Conservation (phyloP, 2,329 filamentous ascomycete species). For the Thelonectria blattea region DNA sequence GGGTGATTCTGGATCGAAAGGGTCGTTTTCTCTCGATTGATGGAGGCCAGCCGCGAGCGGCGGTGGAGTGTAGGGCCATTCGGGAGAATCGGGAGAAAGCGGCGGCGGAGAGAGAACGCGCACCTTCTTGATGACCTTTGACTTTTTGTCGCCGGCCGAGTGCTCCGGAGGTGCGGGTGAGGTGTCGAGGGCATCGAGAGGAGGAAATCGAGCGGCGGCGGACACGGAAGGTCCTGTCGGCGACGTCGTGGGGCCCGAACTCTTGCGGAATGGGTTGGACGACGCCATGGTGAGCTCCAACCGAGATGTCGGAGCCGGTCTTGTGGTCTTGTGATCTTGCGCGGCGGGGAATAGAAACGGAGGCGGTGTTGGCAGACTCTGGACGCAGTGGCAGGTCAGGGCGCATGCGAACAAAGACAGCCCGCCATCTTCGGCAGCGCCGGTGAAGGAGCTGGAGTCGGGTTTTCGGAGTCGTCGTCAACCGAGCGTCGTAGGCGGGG, state of each 20-base stretch:
- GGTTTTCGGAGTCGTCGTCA: conserved; percentile 20
- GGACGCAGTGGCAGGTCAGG: conserved; percentile 31
- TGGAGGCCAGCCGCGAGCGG: conserved; percentile 39
- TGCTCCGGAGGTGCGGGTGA: conserved; percentile 38
- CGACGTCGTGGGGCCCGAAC: conserved; percentile 36
- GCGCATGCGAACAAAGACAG: conserved; percentile 36
- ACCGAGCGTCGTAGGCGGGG: conserved; percentile 13
- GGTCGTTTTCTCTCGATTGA: conserved; percentile 37
- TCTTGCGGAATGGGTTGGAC: conserved; percentile 61
- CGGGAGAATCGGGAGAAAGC: conserved; percentile 60
- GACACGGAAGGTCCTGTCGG: conserved; percentile 22
- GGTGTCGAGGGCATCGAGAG: conserved; percentile 41
- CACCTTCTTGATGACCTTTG: conserved; percentile 69
- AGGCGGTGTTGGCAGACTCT: conserved; percentile 16
- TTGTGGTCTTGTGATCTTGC: not conserved
- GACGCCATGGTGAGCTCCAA: conserved; percentile 39
- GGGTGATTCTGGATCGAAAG: conserved; percentile 41
- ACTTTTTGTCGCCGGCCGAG: conserved; percentile 46
- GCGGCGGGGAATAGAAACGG: not conserved
- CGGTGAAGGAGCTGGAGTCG: conserved; percentile 26
- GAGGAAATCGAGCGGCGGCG: conserved; percentile 29
- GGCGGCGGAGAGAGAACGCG: conserved; percentile 70
- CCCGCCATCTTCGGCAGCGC: conserved; percentile 40
- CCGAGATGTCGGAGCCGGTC: conserved; percentile 7
- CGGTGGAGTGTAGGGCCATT: conserved; percentile 42